Evolutionary conservation across 2,329 filamentous ascomycete species (phyloP).

Genomic region (Penicillium nordicum): DNA sequence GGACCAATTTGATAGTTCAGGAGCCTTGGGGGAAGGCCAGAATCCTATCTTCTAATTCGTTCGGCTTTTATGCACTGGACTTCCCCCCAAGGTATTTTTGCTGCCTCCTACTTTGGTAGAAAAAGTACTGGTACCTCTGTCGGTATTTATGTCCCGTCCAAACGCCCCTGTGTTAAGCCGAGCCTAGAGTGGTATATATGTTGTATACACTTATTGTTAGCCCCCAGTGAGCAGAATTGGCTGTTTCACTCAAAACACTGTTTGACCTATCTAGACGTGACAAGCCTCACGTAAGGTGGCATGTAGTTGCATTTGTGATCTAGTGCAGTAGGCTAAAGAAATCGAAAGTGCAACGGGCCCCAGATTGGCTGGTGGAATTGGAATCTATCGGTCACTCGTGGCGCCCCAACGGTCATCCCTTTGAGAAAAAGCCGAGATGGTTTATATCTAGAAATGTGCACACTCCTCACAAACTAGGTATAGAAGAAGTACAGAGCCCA

Average conservation of each 20-base stretch:
- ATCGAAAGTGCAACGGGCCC: neutral
- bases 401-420: constrained; percentile 1
- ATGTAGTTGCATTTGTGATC: constrained; percentile 19
- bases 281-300: constrained; percentile 3
- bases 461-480: neutral
- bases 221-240: neutral
- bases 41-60: constrained; percentile 10
- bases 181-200: neutral
- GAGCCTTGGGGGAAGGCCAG: constrained; percentile 1
- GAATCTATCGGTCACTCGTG: constrained; percentile 5
- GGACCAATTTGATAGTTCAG: constrained; percentile 20
- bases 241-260: constrained; percentile 5
- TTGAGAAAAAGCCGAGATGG: neutral
- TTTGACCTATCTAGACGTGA: neutral
- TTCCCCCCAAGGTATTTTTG: neutral
- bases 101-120: neutral
- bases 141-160: constrained; percentile 7
- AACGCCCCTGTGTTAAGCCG: neutral
- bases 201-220: neutral
- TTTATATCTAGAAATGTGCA: neutral
- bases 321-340: constrained; percentile 5
- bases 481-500: neutral
- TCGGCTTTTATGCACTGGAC: constrained; percentile 9
- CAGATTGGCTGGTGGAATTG: constrained; percentile 2
- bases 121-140: neutral